These are phyloP conservation scores for Psilocybe subaeruginosa DNA, from an alignment of 768 basidiomycete species.

Conservation along the genomic window DNA sequence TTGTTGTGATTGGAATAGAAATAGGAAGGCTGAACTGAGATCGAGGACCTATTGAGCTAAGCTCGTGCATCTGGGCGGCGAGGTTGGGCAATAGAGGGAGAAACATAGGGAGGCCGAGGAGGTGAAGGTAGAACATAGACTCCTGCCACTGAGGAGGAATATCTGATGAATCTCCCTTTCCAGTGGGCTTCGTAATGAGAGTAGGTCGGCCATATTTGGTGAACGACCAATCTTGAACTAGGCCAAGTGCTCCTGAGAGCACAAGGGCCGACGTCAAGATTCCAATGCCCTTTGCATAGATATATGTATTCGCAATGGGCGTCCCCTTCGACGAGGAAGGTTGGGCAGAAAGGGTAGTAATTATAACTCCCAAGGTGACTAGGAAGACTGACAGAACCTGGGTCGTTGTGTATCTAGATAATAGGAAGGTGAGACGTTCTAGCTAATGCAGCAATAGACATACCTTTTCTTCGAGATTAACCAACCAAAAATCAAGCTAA, in stretches of 20 bases:
- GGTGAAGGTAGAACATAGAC: conserved; percentile 90
- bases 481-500: conserved; percentile 84
- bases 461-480: conserved; percentile 65
- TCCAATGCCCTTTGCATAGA: conserved; percentile 71
- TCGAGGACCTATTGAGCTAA: conserved; percentile 45
- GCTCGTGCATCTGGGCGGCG: conserved; percentile 40
- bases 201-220: conserved; percentile 36
- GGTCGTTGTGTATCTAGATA: conserved; percentile 20
- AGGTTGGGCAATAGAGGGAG: conserved; percentile 59
- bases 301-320: conserved; percentile 27
- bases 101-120: conserved; percentile 81
- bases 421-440: background rate
- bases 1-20: conserved; percentile 23
- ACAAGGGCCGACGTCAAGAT: conserved; percentile 80
- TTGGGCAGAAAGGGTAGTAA: conserved; percentile 82
- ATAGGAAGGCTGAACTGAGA: conserved; percentile 29
- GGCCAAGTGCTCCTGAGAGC: conserved; percentile 79
- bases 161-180: conserved; percentile 8
- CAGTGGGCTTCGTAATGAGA: conserved; percentile 10
- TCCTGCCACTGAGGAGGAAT: conserved; percentile 70
- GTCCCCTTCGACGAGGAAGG: conserved; percentile 29
- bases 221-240: conserved; percentile 85
- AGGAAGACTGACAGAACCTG: conserved; percentile 80
- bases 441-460: conserved; percentile 21
- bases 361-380: conserved; percentile 77